Evolutionary conservation across 1,284 basidiomycete genomes (phyloP), one percentile per base, ranked within the genome.

Genomic region (Boletellus deceptivus): DNA sequence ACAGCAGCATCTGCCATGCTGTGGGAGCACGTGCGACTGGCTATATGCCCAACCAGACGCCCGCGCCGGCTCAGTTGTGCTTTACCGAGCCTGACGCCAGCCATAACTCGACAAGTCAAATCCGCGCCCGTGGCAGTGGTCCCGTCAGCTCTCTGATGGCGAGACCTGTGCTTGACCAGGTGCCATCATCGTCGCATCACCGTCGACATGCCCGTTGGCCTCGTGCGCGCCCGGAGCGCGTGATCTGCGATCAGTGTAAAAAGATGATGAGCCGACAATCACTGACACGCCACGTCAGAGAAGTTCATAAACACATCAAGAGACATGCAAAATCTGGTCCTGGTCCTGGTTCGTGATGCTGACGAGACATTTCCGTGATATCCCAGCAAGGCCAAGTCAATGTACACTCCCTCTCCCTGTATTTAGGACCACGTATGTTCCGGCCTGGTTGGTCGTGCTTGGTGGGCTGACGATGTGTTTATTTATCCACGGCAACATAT

Each of bases 221-320:
- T 13, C 40, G 10, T 29, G 25, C n/a, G 22, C 48, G 31, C 16
- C 33, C 40, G 24, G 46, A 49, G 7, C 35, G 3, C 27, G 54
- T 49, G 14, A 13, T 11, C 3, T 65, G 63, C 11, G 35, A 46
- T 6, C 38, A 5, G 17, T 63, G 64, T 46, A 17, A 35, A 1
- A 63, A 67, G 29, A 0, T 0, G 1, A 63, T 63, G 64, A 50
- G 54, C 2, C 55, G 16, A 38, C 53, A 55, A 18, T 63, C 61
- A 0, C 45, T 61, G 1, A 52, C 3, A 10, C 52, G 61, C 33
- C 61, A 63, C 22, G 11, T 53, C 0, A 54, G 24, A 7, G 61
- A 63, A 16, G 62, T 63, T 0, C 61, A 63, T 3, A 6, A 59
- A 0, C 49, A 33, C 10, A 49, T 63, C 13, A 63, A 54, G 52